These are phyloP conservation scores for Apiospora koreana DNA, from an alignment of 2,329 filamentous ascomycete genomes.

Conservation along the genomic window DNA sequence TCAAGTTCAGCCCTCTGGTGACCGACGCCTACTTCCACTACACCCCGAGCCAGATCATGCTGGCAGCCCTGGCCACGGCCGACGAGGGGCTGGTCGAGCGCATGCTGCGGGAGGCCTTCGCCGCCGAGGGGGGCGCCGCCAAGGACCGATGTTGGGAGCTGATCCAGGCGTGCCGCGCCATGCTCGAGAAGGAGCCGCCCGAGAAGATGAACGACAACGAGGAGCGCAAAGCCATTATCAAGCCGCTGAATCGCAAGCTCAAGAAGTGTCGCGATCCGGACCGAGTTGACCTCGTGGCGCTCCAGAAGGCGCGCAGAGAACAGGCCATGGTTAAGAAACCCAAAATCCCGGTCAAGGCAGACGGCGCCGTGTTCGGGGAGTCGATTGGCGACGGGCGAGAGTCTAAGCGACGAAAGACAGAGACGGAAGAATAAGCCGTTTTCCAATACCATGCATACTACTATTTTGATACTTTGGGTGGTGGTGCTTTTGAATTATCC, in stretches of 20 bases:
- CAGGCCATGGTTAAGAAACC: constrained; percentile 43
- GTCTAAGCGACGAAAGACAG: constrained; percentile 39
- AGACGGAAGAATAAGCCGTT: not conserved
- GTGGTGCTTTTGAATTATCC: not conserved
- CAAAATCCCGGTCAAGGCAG: constrained; percentile 36
- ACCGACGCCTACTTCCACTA: constrained; percentile 98
- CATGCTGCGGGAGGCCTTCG: constrained; percentile 45
- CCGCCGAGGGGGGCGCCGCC: constrained; percentile 25
- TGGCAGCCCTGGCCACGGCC: constrained; percentile 75
- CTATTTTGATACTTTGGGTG: not conserved
- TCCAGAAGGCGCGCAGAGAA: constrained; percentile 66
- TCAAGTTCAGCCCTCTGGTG: constrained; percentile 79
- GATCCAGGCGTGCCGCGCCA: constrained; percentile 52
- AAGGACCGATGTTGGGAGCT: constrained; percentile 50
- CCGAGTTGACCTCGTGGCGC: constrained; percentile 69
- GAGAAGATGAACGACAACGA: constrained; percentile 55
- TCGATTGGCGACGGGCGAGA: constrained; percentile 32
- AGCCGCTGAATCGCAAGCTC: constrained; percentile 67
- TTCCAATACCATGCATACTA: not conserved
- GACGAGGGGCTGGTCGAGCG: constrained; percentile 64
- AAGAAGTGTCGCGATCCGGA: constrained; percentile 74
- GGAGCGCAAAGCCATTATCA: constrained; percentile 48
- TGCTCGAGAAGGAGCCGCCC: constrained; percentile 59
- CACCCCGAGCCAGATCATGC: constrained; percentile 91
- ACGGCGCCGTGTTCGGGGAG: constrained; percentile 38